Base-by-base conservation (phyloP, 2,329 filamentous ascomycete species). In the Xylariaceae sp. region DNA sequence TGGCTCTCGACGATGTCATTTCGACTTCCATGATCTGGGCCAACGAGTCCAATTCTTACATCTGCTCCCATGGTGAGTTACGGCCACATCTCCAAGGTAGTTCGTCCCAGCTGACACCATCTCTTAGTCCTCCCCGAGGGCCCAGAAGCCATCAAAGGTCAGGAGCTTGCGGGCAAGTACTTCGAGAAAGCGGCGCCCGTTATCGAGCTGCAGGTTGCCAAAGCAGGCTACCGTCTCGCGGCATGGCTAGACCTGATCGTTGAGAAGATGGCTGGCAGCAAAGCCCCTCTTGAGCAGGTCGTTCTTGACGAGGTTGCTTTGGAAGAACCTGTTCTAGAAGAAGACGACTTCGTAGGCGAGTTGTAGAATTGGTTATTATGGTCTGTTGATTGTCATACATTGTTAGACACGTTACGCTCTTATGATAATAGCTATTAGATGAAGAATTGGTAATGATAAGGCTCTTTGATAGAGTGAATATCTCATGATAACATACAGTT, bases 141-240 rank as follows among this genome's bases (percentile, higher is more conserved):
- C 0, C 76, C 81, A 11, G 73, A 75, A 17, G 84, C 80, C 6
- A 84, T 88, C 56, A 75, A 74, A 11, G 81, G 79, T 15, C 76
- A 84, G 72, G 86, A 89, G 68, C 76, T 89, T 23, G 80, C 80
- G 34, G 82, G 82, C 0, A 78, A 80, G 39, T 90, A 90, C 72
- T 89, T 84, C 67, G 77, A 84, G 37, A 79, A 77, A 37, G 86
- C 85, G 2, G 82, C 81, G n/a, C 83, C 81, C 17, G 81, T 86
- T 59, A 77, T 90, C 51, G 84, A 90, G 72, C 70, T 82, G 60
- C 83, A 88, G 70, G 78, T 91, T 62, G 88, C 87, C 6, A 83
- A 82, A 64, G 88, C 85, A 3, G 88, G 88, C 9, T 88, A 84
- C 71, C 80, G 88, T 53, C 78, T 90, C 70, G 88, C 83, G 1